Conservation (phyloP, 352 stramenopile species). For the Phytophthora capsici region DNA sequence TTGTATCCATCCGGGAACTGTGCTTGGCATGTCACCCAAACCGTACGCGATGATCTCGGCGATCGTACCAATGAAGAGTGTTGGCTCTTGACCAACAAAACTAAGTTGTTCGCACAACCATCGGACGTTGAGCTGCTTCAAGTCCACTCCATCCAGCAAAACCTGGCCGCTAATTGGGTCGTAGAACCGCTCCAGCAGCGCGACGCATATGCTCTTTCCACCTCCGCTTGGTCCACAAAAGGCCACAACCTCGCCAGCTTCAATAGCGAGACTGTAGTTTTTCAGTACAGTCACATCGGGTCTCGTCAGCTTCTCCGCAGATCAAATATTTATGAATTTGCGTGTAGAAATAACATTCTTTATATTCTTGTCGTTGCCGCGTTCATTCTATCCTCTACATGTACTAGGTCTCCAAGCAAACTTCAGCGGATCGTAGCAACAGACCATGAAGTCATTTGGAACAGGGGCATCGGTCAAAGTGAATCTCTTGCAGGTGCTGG, state of each 20-base stretch:
- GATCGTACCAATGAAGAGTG: slow-evolving; percentile 23
- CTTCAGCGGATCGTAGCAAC: slow-evolving; percentile 31
- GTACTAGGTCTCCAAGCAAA: slow-evolving; percentile 6
- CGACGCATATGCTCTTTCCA: slow-evolving; percentile 47
- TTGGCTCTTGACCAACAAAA: slow-evolving; percentile 27
- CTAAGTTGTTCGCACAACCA: slow-evolving; percentile 43
- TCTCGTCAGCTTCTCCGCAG: too few relatives aligned
- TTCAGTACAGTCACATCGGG: slow-evolving; percentile 38
- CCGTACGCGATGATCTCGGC: slow-evolving; percentile 39
- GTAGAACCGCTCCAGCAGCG: slow-evolving; percentile 55
- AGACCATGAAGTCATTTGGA: slow-evolving; percentile 29
- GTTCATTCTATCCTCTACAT: slow-evolving; percentile 11
- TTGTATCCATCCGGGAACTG: slow-evolving; percentile 48
- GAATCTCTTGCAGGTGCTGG: slow-evolving; percentile 26
- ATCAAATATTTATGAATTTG: too few relatives aligned
- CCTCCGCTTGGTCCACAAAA: slow-evolving; percentile 46
- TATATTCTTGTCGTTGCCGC: too few relatives aligned
- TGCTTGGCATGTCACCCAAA: slow-evolving; percentile 68
- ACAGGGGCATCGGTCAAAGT: slow-evolving; percentile 19
- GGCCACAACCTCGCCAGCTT: slow-evolving; percentile 42
- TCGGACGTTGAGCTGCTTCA: slow-evolving; percentile 38
- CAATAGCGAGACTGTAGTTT: slow-evolving; percentile 42
- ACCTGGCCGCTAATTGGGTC: slow-evolving; percentile 41
- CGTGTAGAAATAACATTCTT: too few relatives aligned
- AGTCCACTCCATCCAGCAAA: slow-evolving; percentile 40